Evolutionary conservation across 2,329 filamentous ascomycete species (phyloP), one percentile per base, ranked within the genome.

Genomic region (Calonectria ilicicola): DNA sequence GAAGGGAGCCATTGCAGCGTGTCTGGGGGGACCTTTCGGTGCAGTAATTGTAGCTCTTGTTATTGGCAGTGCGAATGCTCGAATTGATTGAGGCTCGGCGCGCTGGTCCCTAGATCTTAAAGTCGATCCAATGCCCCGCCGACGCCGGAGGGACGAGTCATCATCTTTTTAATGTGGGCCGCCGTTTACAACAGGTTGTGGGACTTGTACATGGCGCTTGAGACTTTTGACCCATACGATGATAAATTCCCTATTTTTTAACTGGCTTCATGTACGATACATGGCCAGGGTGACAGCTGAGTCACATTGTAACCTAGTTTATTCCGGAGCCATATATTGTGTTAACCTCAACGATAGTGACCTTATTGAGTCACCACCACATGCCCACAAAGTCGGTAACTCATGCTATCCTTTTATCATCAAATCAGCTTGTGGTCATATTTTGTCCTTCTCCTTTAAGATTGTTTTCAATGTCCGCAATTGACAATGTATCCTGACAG

Each of bases 1-100:
- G 83, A 96, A 96, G 38, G 92, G 87, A 40, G 90, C 88, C 87
- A 91, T 91, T 70, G 73, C 81, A 62, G 42, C 23, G 64, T 44
- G 14, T 68, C 10, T 35, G 21, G 9, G 29, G 10, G 47, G 9
- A 38, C 21, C 56, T 26, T 42, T 53, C 19, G 26, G 44, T 35
- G 29, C 15, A 15, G 42, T 32, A 49, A 35, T 56, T 38, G 46
- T n/a, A 38, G 14, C 53, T 27, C 29, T 64, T 12, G 40, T 19
- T 26, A 49, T 56, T 42, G 53, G 38, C 51, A 23, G 38, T 47
- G 65, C n/a, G 21, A 56, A 51, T 67, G 67, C 29, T 53, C n/a
- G 42, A 53, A n/a, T 26, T 7, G 40, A 46, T 51, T 49, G 44
- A 47, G 60, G 63, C 67, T 38, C 17, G 68, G 49, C 49, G 62